phyloP scores from a whole-genome alignment of 352 stramenopile genomes.

The Globisporangium splendens region DNA sequence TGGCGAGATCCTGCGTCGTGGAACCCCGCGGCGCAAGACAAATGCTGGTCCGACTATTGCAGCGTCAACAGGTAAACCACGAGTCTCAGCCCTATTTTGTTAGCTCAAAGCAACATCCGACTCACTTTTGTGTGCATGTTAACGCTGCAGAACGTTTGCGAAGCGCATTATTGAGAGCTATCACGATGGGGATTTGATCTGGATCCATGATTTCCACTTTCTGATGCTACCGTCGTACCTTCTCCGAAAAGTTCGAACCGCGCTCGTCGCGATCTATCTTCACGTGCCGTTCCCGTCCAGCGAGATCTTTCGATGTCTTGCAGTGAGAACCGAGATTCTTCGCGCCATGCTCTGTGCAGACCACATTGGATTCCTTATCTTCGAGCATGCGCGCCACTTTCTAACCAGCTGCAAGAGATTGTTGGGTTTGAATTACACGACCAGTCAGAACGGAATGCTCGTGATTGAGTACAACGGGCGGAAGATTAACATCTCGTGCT shows the following conservation, averaged over 20 bases:
- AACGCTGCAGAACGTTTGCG: conserved; percentile 30
- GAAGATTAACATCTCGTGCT: conserved; percentile 95
- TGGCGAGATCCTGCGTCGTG: conserved; percentile 72
- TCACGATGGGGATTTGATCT: conserved; percentile 88
- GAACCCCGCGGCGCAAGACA: conserved; percentile 73
- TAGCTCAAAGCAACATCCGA: not conserved
- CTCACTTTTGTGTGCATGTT: not conserved
- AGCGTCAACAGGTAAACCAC: conserved; percentile 49
- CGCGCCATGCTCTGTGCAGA: conserved; percentile 89
- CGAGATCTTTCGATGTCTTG: conserved; percentile 97
- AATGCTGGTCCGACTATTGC: conserved; percentile 78
- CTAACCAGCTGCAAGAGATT: conserved; percentile 90
- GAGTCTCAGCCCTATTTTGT: not conserved
- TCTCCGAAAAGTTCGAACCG: conserved; percentile 84
- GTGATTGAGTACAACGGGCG: conserved; percentile 95
- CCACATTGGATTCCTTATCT: conserved; percentile 92
- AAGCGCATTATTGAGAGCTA: conserved; percentile 69
- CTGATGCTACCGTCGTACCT: conserved; percentile 97
- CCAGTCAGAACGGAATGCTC: conserved; percentile 81
- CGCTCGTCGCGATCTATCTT: conserved; percentile 96
- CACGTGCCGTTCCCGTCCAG: conserved; percentile 98
- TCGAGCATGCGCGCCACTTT: conserved; percentile 93
- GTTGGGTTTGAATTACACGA: conserved; percentile 93
- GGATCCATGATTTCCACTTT: conserved; percentile 98
- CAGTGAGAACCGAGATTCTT: conserved; percentile 87